Evolutionary conservation across 163 green algal genomes (phyloP).

Genomic region (Scenedesmus sp.): DNA sequence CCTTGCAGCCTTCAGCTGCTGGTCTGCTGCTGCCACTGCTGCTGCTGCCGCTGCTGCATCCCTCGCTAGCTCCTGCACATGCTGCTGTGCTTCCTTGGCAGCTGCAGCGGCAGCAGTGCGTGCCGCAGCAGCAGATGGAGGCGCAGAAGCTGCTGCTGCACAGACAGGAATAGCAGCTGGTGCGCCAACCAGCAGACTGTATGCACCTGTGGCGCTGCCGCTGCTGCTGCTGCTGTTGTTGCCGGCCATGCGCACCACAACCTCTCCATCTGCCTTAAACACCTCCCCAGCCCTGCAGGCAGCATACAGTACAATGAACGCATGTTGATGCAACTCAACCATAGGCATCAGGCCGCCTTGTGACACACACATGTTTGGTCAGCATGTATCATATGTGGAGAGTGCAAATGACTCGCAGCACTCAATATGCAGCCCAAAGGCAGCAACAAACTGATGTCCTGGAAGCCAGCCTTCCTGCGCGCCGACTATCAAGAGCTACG

Average conservation of each 20-base stretch:
- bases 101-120: neutral
- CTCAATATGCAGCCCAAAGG: no score
- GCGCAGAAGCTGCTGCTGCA: neutral
- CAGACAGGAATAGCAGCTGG: neutral
- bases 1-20: neutral
- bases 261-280: slow-evolving; percentile 82
- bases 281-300: slow-evolving; percentile 65
- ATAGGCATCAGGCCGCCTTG: neutral
- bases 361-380: neutral
- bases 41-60: slow-evolving; percentile 1
- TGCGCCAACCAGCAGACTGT: neutral
- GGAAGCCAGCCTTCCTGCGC: no score
- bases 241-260: slow-evolving; percentile 55
- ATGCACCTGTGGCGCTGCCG: neutral
- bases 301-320: neutral
- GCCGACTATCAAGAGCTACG: no score
- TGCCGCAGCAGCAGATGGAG: neutral
- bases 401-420: no score
- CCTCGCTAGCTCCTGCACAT: slow-evolving; percentile 1
- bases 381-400: neutral
- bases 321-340: neutral
- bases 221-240: slow-evolving; percentile 11
- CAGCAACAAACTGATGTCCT: no score
- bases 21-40: slow-evolving; percentile 12
- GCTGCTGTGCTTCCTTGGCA: slow-evolving; percentile 42